Conservation (phyloP, 106 monocot species). For the Xerophyta viscosa region DNA sequence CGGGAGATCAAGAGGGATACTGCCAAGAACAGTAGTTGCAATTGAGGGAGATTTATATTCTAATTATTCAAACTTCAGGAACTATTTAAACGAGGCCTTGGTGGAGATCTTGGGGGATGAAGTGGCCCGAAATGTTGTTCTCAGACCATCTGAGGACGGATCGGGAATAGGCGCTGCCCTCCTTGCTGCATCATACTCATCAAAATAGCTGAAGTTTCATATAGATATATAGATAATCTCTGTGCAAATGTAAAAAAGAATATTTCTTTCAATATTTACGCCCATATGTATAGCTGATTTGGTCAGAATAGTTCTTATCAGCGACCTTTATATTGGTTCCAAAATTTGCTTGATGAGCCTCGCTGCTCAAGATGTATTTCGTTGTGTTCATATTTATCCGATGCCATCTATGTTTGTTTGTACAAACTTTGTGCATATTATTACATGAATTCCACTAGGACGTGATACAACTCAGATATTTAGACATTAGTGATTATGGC, state of each 20-base stretch:
- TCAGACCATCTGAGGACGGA: conserved; percentile 58
- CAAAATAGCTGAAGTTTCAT: conserved; percentile 17
- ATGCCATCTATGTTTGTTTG: too few species aligned
- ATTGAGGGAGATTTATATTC: conserved; percentile 75
- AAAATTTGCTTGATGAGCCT: background rate
- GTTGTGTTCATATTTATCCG: too few species aligned
- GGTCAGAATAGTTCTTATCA: background rate
- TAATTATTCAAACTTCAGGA: conserved; percentile 59
- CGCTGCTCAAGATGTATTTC: too few species aligned
- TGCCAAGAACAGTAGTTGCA: conserved; percentile 65
- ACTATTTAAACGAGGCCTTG: conserved; percentile 79
- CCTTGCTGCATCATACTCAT: conserved; percentile 62
- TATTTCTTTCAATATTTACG: conserved; percentile 2
- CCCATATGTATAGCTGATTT: background rate
- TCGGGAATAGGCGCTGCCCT: conserved; percentile 90
- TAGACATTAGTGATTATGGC: too few species aligned
- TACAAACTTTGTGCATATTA: too few species aligned
- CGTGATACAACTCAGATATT: too few species aligned
- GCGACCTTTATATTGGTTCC: background rate
- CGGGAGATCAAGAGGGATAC: conserved; percentile 29
- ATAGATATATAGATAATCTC: conserved; percentile 10
- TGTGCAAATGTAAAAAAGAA: conserved; percentile 35
- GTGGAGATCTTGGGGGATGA: conserved; percentile 83
- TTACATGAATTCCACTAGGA: too few species aligned
- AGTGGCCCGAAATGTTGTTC: conserved; percentile 46